Base-by-base conservation (phyloP, 176 grass and related monocot species). In the Oryza brachyantha region DNA sequence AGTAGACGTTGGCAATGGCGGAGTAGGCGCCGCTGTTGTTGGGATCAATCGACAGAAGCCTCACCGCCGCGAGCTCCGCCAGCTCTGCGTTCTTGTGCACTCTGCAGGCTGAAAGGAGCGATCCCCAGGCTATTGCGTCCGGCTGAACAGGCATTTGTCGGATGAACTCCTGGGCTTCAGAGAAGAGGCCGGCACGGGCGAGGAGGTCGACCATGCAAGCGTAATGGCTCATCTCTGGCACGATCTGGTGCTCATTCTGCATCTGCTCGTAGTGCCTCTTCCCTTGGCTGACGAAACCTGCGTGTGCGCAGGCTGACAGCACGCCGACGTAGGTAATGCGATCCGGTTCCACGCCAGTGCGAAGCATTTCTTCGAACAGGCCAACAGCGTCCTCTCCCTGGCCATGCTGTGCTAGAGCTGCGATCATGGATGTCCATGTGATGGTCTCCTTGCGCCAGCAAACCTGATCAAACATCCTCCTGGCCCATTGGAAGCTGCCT, bases 351-450 rank as follows among this genome's bases (percentile, higher is more conserved):
- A 94, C 83, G 10, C 87, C 87, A 61, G 79, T 8, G 22, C 11
- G 68, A 64, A 94, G 74, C 92, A 98, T 98, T 78, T 98, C 83
- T 61, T 92, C 87, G 22, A 98, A 98, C 66, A 98, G 64, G 31
- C 7, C 27, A 54, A 92, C 52, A 11, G 90, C 92, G 72, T 91
- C 87, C 73, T 87, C 80, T 78, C 80, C 95, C 12, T 94, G 75
- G 11, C 95, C 95, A 70, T 97, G 92, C 62, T 97, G 91, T 63
- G 91, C 95, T 70, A 97, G 75, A 31, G 89, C 89, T 36, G 92
- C 60, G 13, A 94, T 88, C 95, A 97, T 97, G 3, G 94, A 92
- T n/a, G 89, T 94, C 94, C 94, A 97, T 62, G 94, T 90, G 46
- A 94, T 46, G 0, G 82, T 94, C 75, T 92, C 91, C 65, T 90